Base-by-base conservation (phyloP, 768 basidiomycete genomes). In the Clitopilus hobsonii region DNA sequence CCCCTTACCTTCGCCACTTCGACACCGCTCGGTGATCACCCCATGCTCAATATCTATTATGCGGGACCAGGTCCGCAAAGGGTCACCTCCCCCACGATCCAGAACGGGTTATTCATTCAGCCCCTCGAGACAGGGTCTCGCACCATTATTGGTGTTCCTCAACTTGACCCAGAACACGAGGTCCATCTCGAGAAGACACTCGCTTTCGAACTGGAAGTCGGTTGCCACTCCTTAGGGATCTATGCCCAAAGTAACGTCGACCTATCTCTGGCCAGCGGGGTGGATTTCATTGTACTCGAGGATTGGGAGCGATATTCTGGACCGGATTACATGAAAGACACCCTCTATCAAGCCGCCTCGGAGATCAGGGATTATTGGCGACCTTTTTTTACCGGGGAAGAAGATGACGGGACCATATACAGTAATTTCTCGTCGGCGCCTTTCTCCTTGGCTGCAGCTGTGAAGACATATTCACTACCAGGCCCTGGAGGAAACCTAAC, bases 131-230 rank as follows among this genome's bases (percentile, higher is more conserved):
- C 49, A 5, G 63, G 63, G 8, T 53, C 57, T 10, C 23, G 48
- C 47, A 53, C 58, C 13, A 32, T 61, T 18, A 20, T 58, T 13
- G 65, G 65, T 6, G 58, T 61, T 11, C 65, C 65, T 6, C 49
- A 62, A n/a, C 58, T 64, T 25, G 1, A 23, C 0, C 38, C 52
- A 13, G 22, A 59, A 16, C 53, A 60, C 24, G 53, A 48, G 11
- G 58, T 63, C 24, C 32, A 38, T 38, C 51, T 67, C 13, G 36
- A 57, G 5, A 56, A 63, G 28, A 58, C 64, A 0, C n/a, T 67
- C 41, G 60, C 58, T 3, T 22, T 65, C 20, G 62, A 65, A 38
- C 55, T 60, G 6, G 60, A 65, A 7, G 56, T 63, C 0, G 60
- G 60, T 7, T 64, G 63, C 28, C 58, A 64, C 50, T 27, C 54